Conservation (phyloP, 176 grass and related monocot genomes). For the Guadua angustifolia region DNA sequence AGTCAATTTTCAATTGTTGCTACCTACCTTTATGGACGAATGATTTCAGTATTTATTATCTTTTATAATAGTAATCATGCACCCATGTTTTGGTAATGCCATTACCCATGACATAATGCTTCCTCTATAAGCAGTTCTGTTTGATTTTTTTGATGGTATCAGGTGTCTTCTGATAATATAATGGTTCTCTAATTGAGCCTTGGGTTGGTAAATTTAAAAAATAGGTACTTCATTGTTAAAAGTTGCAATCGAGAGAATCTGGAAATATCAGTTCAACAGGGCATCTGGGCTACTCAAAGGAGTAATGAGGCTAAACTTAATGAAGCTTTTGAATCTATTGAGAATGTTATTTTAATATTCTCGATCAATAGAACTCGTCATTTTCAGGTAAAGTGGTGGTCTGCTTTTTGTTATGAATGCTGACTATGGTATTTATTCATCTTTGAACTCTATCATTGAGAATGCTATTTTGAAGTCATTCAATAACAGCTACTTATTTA, state of each 20-base stretch:
- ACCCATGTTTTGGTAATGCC: neutral
- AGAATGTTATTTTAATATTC: conserved; percentile 99
- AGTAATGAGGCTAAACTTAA: conserved; percentile 98
- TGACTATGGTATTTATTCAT: neutral
- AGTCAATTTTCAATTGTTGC: conserved; percentile 12
- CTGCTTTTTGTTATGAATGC: conserved; percentile 39
- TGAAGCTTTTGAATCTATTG: conserved; percentile 96
- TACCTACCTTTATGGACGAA: neutral
- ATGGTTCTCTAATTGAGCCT: conserved; percentile 51
- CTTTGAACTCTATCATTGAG: conserved; percentile 20
- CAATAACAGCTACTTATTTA: conserved; percentile 30
- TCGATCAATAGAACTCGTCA: conserved; percentile 93
- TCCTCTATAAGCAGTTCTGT: conserved; percentile 25
- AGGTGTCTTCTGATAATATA: conserved; percentile 33
- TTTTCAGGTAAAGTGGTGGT: conserved; percentile 74
- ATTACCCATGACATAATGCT: conserved; percentile 2
- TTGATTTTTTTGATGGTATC: conserved; percentile 25
- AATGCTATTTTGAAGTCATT: conserved; percentile 17
- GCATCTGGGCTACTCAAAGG: conserved; percentile 96
- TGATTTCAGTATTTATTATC: conserved; percentile 28
- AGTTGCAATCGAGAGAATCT: conserved; percentile 98
- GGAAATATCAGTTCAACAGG: conserved; percentile 98
- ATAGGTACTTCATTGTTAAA: conserved; percentile 99
- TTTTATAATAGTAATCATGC: conserved; percentile 15
- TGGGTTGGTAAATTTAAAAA: conserved; percentile 62